These are phyloP conservation scores for Pleurozium schreberi DNA, from an alignment of 225 moss, liverwort and hornwort species.

Conservation along the genomic window DNA sequence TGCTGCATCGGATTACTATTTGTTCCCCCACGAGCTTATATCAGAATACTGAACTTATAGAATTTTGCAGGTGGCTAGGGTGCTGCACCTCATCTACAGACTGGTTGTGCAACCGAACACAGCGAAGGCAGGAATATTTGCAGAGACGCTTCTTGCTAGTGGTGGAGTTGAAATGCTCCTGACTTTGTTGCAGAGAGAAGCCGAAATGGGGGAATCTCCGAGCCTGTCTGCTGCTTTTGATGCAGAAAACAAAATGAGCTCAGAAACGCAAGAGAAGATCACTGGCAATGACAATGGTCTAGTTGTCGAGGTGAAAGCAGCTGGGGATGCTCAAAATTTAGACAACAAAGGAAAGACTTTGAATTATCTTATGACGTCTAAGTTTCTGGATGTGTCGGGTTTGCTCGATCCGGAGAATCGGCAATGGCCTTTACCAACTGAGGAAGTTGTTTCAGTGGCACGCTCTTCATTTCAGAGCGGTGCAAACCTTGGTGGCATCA, in stretches of 20 bases:
- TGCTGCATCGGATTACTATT: background rate
- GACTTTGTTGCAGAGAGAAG: conserved; percentile 78
- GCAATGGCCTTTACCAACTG: conserved; percentile 48
- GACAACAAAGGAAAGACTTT: conserved; percentile 33
- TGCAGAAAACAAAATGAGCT: background rate
- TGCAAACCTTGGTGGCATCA: conserved; percentile 89
- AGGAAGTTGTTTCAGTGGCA: conserved; percentile 53
- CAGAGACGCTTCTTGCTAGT: conserved; percentile 86
- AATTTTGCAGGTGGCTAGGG: conserved; percentile 78
- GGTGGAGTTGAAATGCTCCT: conserved; percentile 98
- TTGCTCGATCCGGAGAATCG: conserved; percentile 49
- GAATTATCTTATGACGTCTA: conserved; percentile 48
- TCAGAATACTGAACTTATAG: background rate
- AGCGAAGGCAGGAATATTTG: conserved; percentile 77
- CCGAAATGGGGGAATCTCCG: conserved; percentile 52
- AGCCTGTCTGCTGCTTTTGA: conserved; percentile 11
- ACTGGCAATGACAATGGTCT: conserved; percentile 2
- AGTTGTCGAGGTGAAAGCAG: conserved; percentile 7
- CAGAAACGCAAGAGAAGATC: conserved; percentile 18
- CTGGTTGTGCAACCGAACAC: conserved; percentile 94
- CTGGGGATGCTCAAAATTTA: conserved; percentile 11
- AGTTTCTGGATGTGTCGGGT: conserved; percentile 55
- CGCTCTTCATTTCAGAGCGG: conserved; percentile 64
- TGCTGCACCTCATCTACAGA: conserved; percentile 90
- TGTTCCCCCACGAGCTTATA: background rate